Conservation (phyloP, 768 basidiomycete genomes). For the Cyathus striatus region DNA sequence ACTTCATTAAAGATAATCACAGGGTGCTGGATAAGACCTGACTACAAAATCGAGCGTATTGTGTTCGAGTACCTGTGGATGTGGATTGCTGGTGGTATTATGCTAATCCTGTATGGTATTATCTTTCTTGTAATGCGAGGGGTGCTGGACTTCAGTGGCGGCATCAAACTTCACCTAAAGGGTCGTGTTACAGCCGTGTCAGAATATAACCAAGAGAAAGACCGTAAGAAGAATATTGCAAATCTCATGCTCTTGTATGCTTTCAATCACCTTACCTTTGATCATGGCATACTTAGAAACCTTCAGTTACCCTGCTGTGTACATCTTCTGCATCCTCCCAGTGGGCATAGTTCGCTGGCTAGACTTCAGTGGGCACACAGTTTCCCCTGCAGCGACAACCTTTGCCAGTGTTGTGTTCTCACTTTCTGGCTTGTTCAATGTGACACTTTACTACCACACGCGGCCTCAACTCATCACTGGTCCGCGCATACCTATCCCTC, state of each 20-base stretch:
- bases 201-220: too few relatives aligned
- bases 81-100: constrained; percentile 39
- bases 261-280: background rate
- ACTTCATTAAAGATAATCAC: background rate
- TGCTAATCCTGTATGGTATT: constrained; percentile 37
- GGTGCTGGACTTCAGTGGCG: constrained; percentile 26
- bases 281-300: background rate
- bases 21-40: constrained; percentile 49
- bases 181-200: too few relatives aligned
- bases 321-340: constrained; percentile 35
- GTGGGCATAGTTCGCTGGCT: constrained; percentile 36
- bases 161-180: too few relatives aligned
- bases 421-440: constrained; percentile 40
- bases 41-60: constrained; percentile 31
- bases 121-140: constrained; percentile 38
- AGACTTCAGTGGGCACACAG: constrained; percentile 18
- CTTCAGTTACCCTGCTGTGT: constrained; percentile 41
- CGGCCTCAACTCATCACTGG: too few relatives aligned
- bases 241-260: constrained; percentile 41
- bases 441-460: constrained; percentile 28
- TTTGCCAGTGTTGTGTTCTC: constrained; percentile 35
- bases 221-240: constrained; percentile 29
- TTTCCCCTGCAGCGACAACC: constrained; percentile 30
- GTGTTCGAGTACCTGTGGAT: constrained; percentile 47
- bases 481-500: too few relatives aligned